phyloP scores from a whole-genome alignment of 768 basidiomycete genomes.

The Dioszegia crocea region DNA sequence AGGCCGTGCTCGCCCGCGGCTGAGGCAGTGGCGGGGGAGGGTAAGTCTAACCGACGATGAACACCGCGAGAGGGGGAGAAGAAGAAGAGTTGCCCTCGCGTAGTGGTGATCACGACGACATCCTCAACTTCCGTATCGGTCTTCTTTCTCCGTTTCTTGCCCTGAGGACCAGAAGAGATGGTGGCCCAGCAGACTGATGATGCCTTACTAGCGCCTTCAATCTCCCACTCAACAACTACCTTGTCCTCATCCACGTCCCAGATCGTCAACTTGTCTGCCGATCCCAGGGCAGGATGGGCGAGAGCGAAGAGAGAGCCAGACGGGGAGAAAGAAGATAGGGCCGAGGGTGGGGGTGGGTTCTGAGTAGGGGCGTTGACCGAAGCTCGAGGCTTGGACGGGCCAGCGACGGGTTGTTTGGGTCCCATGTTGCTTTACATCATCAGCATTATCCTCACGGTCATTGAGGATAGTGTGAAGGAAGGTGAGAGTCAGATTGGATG shows the following conservation, averaged over 20 bases:
- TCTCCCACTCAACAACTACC: conserved; percentile 43
- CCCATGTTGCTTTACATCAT: conserved; percentile 18
- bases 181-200: conserved; percentile 27
- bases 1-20: conserved; percentile 24
- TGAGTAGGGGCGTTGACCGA: conserved; percentile 31
- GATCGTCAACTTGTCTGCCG: conserved; percentile 42
- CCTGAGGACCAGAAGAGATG: conserved; percentile 8
- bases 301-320: conserved; percentile 38
- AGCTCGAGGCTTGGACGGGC: conserved; percentile 33
- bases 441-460: conserved; percentile 3
- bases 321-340: conserved; percentile 41
- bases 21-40: conserved; percentile 25
- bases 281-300: conserved; percentile 41
- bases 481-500: conserved; percentile 44
- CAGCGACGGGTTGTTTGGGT: conserved; percentile 38
- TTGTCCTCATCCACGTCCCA: conserved; percentile 41
- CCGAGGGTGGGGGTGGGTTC: conserved; percentile 43
- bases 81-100: conserved; percentile 21
- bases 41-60: conserved; percentile 21
- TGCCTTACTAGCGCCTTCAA: conserved; percentile 37
- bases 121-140: conserved; percentile 22
- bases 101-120: conserved; percentile 33
- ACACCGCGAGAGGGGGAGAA: conserved; percentile 28
- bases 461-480: not conserved
- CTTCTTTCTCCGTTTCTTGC: conserved; percentile 29